These are phyloP conservation scores for Adansonia gregorii DNA, from an alignment of 441 rosid genomes.

Conservation along the genomic window DNA sequence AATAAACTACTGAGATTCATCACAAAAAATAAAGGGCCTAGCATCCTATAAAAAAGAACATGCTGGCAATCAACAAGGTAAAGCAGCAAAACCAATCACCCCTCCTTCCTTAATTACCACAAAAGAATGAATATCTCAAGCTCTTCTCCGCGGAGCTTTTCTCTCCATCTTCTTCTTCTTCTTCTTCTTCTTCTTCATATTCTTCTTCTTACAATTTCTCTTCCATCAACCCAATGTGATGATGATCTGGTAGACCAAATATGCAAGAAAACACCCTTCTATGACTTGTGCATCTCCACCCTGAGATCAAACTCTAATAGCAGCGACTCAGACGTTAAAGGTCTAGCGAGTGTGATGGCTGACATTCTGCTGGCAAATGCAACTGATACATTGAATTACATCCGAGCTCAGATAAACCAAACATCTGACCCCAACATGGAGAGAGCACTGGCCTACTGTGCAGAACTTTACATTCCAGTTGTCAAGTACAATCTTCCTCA, in stretches of 20 bases:
- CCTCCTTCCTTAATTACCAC: not conserved
- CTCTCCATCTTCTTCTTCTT: slow-evolving; percentile 25
- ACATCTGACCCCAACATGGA: slow-evolving; percentile 56
- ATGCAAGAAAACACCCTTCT: slow-evolving; percentile 71
- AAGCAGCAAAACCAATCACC: not conserved
- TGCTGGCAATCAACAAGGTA: not conserved
- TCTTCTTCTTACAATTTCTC: slow-evolving; percentile 25
- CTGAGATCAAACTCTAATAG: slow-evolving; percentile 44
- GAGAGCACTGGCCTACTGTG: slow-evolving; percentile 72
- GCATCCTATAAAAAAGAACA: not conserved
- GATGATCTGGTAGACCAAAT: slow-evolving; percentile 50
- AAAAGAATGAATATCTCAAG: slow-evolving; percentile 29
- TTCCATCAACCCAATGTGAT: slow-evolving; percentile 30
- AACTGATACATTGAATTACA: slow-evolving; percentile 55
- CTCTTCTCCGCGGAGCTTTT: slow-evolving; percentile 29
- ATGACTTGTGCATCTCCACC: slow-evolving; percentile 57
- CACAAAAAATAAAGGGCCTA: not conserved
- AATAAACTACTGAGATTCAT: not conserved
- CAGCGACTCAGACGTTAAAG: slow-evolving; percentile 43
- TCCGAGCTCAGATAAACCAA: slow-evolving; percentile 48
- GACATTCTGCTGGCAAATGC: slow-evolving; percentile 54
- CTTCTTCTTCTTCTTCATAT: slow-evolving; percentile 25
- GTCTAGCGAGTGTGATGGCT: slow-evolving; percentile 57
- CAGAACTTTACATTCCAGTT: slow-evolving; percentile 78
- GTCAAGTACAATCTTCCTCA: slow-evolving; percentile 84